Evolutionary conservation across 352 stramenopile genomes (phyloP), one percentile per base, ranked within the genome.

Genomic region (Globisporangium irregulare): DNA sequence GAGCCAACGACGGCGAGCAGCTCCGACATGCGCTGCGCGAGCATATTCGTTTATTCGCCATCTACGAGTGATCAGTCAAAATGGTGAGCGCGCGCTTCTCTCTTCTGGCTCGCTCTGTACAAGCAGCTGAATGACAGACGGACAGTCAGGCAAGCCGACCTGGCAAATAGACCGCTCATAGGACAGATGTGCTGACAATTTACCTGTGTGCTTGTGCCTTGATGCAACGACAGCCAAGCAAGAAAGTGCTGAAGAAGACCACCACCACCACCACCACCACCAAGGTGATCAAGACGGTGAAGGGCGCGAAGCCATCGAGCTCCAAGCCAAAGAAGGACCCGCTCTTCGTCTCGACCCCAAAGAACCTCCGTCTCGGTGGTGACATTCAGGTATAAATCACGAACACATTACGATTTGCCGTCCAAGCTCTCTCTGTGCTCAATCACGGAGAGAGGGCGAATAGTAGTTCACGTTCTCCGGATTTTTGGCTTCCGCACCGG

Each of bases 331-430:
- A 96, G 79, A 93, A 97, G 71, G 72, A 96, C 80, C 97, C 97
- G 24, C 88, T 99, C 60, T 99, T 99, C 89, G 89, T 90, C 60
- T 81, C 92, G 63, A 83, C 81, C 59, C 96, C 96, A 68, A 97
- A 97, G 75, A 98, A 94, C 82, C 98, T 98, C 82, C 86, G 95
- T 79, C 94, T 99, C 72, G 98, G 98, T 70, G 93, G 96, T 77
- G 93, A 98, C 76, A 93, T 99, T 86, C 96, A 98, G 87, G 93
- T 95, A 96, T 82, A 86, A 73, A 60, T 20, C 59, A 64, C 48
- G 57, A 54, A 62, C 56, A 48, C n/a, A 64, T 57, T 57, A 25
- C 59, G 65, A 69, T 65, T 64, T 57, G 54, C 64, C 27, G 22
- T 60, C 48, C 41, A 53, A 20, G 22, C 38, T n/a, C 27, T 50